Evolutionary conservation across 306 rosid genomes (phyloP).

Genomic region (Fragaria iinumae): DNA sequence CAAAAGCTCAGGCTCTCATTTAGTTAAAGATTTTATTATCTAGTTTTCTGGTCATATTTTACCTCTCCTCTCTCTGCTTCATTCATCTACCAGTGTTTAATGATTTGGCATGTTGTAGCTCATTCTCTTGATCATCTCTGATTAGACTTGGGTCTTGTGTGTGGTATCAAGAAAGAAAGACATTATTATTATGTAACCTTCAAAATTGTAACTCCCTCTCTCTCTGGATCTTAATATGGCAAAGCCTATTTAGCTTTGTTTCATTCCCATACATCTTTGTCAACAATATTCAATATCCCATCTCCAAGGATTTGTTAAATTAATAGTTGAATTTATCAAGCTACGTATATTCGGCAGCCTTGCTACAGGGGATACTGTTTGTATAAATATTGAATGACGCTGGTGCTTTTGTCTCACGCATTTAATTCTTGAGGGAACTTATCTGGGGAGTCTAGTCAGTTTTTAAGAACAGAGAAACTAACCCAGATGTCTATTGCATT

Average conservation of each 20-base stretch:
- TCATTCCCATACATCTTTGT: background rate
- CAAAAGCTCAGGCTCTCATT: background rate
- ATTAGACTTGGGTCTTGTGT: background rate
- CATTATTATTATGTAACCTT: background rate
- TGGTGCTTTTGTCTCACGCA: background rate
- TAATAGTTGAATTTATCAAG: background rate
- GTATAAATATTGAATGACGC: background rate
- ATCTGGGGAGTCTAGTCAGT: background rate
- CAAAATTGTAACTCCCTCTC: background rate
- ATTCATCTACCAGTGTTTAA: background rate
- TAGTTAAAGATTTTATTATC: background rate
- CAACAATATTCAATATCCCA: background rate
- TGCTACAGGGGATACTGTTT: background rate
- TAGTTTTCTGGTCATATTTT: background rate
- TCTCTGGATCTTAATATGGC: background rate
- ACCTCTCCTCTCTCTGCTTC: background rate
- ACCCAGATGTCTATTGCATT: background rate
- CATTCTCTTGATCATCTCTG: background rate
- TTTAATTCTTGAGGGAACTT: background rate
- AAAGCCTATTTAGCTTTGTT: background rate
- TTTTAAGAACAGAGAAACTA: background rate
- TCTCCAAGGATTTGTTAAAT: background rate
- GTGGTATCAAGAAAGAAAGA: background rate
- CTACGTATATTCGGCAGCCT: background rate
- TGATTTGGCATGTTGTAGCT: background rate